Base-by-base conservation (phyloP, 257 asterid species). In the Penstemon davidsonii region DNA sequence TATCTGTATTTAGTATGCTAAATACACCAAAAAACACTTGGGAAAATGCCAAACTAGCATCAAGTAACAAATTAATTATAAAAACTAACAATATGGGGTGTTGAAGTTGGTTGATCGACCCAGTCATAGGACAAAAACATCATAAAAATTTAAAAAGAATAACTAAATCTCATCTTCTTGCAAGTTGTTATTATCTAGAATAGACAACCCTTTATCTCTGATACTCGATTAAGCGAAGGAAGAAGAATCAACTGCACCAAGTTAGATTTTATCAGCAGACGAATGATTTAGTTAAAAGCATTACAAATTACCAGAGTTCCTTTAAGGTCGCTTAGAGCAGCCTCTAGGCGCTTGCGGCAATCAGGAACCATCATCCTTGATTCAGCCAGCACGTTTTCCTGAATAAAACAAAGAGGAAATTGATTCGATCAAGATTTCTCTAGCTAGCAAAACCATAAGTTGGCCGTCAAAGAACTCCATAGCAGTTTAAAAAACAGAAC, bases 341-440 rank as follows among this genome's bases (percentile, higher is more conserved):
- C 76, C 81, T 89, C 96, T 4, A 92, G 79, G 11, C 96, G 96
- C 84, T 92, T 89, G 79, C 68, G 88, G 77, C 96, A 89, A 72
- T 92, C 98, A 15, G 98, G 98, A 55, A 92, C 80, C 98, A 89
- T 92, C 98, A 92, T 92, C 75, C 95, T 84, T 53, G 98, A 92
- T 77, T 92, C 98, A 67, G 92, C 89, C 79, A 92, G 73, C 71
- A 92, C 98, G 55, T 89, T 89, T 75, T 92, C 98, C 96, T 89
- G 81, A 74, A 79, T 8, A 13, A 57, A 40, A 46, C 13, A 42
- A 36, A 19, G 68, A 67, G 38, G 40, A 64, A 64, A 37, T 25
- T 63, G 12, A 61, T 51, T 47, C 9, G 37, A 75, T 19, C 37
- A 65, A 60, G 54, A 66, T 5, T 11, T 45, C 15, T 38, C 61